Evolutionary conservation across 164 flowering plant species (phyloP).

Genomic region (Sedum album): DNA sequence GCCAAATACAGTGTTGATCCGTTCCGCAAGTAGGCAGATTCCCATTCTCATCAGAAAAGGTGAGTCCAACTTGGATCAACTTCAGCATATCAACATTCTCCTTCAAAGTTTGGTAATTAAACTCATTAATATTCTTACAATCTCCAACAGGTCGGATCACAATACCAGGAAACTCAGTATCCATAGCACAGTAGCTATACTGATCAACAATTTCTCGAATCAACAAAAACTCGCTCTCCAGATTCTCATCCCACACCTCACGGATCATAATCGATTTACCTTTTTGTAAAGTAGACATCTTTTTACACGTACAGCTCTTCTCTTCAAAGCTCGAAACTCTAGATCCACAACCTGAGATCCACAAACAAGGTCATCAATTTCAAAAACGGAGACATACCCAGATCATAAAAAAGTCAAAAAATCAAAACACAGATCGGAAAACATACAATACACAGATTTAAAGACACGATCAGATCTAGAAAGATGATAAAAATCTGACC

Average conservation of each 20-base stretch:
- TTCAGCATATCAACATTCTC: constrained; percentile 31
- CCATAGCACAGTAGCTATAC: constrained; percentile 39
- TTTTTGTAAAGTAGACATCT: constrained; percentile 1
- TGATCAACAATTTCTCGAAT: constrained; percentile 33
- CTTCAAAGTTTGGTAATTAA: constrained; percentile 30
- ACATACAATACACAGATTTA: background rate
- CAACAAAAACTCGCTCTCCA: constrained; percentile 30
- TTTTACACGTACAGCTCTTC: background rate
- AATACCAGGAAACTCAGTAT: constrained; percentile 43
- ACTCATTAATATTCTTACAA: constrained; percentile 25
- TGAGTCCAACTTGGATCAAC: constrained; percentile 32
- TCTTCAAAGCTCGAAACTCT: background rate
- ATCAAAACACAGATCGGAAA: background rate
- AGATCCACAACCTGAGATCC: background rate
- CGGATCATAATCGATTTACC: constrained; percentile 29
- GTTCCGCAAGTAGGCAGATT: constrained; percentile 30
- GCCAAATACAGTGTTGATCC: constrained; percentile 26
- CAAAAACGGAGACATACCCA: background rate
- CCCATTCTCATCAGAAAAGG: constrained; percentile 32
- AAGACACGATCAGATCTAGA: background rate
- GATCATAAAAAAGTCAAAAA: too few species aligned
- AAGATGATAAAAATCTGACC: background rate
- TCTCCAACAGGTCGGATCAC: constrained; percentile 34
- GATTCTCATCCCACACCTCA: constrained; percentile 39
- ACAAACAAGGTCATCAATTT: background rate